Conservation (phyloP, 352 stramenopile species). For the Pythium apleroticum region DNA sequence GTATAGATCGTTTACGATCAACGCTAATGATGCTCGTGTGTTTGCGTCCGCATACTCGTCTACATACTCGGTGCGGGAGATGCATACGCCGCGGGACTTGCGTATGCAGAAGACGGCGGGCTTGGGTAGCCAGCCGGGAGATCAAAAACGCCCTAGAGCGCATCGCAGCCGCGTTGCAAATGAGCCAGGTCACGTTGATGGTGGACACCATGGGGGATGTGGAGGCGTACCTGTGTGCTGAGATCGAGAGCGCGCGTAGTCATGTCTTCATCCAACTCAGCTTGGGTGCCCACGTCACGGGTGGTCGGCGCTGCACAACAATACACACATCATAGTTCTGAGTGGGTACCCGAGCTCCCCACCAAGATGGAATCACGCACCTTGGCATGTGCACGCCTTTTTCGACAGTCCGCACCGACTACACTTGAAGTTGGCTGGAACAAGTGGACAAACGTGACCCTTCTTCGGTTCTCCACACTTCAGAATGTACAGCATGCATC, state of each 20-base stretch:
- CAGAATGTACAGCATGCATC: background rate
- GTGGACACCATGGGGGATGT: too few species aligned
- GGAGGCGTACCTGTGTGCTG: conserved; percentile 52
- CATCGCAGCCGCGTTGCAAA: too few species aligned
- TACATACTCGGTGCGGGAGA: conserved; percentile 24
- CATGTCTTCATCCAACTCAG: conserved; percentile 83
- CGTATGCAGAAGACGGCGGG: conserved; percentile 34
- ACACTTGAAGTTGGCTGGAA: conserved; percentile 84
- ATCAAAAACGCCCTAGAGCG: conserved; percentile 61
- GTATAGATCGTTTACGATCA: background rate
- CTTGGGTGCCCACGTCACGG: conserved; percentile 68
- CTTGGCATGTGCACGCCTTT: conserved; percentile 70
- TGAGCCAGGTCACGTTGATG: background rate
- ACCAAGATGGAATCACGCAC: too few species aligned
- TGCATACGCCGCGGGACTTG: conserved; percentile 23
- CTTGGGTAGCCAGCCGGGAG: conserved; percentile 55
- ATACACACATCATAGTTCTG: too few species aligned
- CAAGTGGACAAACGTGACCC: conserved; percentile 79
- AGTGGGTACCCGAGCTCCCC: too few species aligned
- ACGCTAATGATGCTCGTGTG: background rate
- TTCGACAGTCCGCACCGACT: conserved; percentile 70
- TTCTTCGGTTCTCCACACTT: conserved; percentile 87
- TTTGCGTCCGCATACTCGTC: conserved; percentile 1
- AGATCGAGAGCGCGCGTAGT: conserved; percentile 74
- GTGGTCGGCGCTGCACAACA: conserved; percentile 45